Percentiles rank a stretch among this genome's conserved stretches.
phyloP scores from a whole-genome alignment of 371 early-diverging fungal genomes.

The Mortierella sp. region DNA sequence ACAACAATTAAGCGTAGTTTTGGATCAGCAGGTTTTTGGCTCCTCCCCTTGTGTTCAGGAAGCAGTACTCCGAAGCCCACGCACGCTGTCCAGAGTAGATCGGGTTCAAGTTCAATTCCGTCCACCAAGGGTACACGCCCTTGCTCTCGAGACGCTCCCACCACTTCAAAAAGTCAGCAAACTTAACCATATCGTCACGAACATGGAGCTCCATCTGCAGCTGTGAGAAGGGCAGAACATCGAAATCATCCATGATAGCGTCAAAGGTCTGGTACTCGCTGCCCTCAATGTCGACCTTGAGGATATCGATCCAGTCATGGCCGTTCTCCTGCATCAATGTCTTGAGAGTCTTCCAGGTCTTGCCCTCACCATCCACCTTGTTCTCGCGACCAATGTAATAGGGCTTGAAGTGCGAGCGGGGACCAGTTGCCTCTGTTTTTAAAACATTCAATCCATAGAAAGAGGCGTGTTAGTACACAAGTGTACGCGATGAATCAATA shows the following conservation, averaged over 20 bases:
- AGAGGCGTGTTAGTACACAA: too few relatives aligned
- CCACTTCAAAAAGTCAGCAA: constrained; percentile 29
- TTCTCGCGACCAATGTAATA: constrained; percentile 18
- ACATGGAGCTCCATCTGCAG: constrained; percentile 31
- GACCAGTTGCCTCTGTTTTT: constrained; percentile 9
- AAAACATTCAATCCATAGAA: too few relatives aligned
- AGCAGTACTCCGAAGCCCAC: constrained; percentile 52
- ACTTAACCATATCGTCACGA: constrained; percentile 3
- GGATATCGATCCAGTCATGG: constrained; percentile 37
- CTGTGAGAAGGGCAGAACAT: constrained; percentile 27
- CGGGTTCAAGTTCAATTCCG: constrained; percentile 50
- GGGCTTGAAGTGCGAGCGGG: constrained; percentile 26
- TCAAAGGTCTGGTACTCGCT: constrained; percentile 19
- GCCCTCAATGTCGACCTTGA: constrained; percentile 30
- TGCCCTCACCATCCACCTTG: constrained; percentile 10
- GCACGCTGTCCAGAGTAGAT: constrained; percentile 12
- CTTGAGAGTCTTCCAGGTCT: constrained; percentile 17
- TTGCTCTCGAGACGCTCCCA: constrained; percentile 43
- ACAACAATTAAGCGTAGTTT: constrained; percentile 25
- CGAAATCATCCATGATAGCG: constrained; percentile 29
- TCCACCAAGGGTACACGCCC: constrained; percentile 50
- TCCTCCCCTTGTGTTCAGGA: constrained; percentile 44
- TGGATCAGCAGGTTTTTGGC: constrained; percentile 49
- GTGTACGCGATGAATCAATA: too few relatives aligned
- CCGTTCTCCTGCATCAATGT: constrained; percentile 31